Percentiles rank a stretch among this genome's conserved stretches.
phyloP scores from a whole-genome alignment of 164 flowering plant species.

The Chloranthus sessilifolius region DNA sequence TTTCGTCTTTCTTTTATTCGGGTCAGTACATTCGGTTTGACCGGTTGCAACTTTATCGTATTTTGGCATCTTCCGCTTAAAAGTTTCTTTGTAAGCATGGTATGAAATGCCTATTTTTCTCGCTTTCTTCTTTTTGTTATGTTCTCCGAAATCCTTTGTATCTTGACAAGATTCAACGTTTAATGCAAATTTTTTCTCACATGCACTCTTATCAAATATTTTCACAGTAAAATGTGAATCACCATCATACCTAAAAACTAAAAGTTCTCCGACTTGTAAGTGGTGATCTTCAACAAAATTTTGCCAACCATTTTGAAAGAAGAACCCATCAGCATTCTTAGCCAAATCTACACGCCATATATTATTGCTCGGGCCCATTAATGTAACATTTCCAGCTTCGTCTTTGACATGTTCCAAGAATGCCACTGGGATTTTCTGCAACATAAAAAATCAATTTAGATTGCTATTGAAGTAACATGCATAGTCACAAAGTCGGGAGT shows the following conservation, averaged over 20 bases:
- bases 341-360: constrained; percentile 42
- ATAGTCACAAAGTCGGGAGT: too few species aligned
- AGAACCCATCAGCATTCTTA: constrained; percentile 22
- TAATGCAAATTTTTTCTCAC: constrained; percentile 60
- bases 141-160: neutral
- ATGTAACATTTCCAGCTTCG: constrained; percentile 27
- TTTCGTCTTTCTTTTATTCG: neutral
- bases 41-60: neutral
- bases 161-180: constrained; percentile 15
- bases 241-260: constrained; percentile 66
- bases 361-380: constrained; percentile 55
- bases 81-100: neutral
- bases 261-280: constrained; percentile 41
- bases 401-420: constrained; percentile 13
- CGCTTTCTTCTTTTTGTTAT: neutral
- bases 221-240: constrained; percentile 48
- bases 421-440: constrained; percentile 20
- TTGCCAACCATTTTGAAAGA: constrained; percentile 55
- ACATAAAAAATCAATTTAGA: neutral
- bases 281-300: constrained; percentile 52
- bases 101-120: neutral
- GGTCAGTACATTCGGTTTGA: neutral
- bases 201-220: constrained; percentile 54
- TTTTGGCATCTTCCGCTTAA: neutral
- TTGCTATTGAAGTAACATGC: too few species aligned